Base-by-base conservation (phyloP, 768 basidiomycete species). In the Phylloporus arenicola region DNA sequence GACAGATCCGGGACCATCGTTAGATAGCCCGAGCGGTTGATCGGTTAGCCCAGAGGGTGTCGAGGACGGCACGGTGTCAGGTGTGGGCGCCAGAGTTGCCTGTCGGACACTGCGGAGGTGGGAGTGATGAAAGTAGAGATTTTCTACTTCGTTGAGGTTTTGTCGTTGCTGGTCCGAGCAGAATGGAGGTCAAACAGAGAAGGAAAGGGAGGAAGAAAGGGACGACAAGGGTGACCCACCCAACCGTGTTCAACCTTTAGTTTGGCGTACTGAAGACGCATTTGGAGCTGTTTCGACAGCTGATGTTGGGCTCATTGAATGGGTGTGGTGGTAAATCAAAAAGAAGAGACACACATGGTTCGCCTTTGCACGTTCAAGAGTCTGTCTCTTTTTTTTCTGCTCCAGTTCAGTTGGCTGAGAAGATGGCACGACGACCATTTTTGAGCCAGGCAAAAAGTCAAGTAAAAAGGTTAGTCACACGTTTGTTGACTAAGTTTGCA, bases 221-320 rank as follows among this genome's bases (percentile, higher is more conserved):
- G 7, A 10, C 6, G 14, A 52, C 43, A 19, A 30, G 6, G n/a
- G 41, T 5, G 3, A 71, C 81, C 37, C 63, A 87, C 86, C 87
- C 87, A 89, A 39, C 87, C 86, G 62, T 87, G 77, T 55, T 89
- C 86, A 43, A 89, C 86, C 62, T 89, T 89, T 51, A 89, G 71
- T 62, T 78, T 75, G 13, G 87, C 87, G 58, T 88, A 89, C 59
- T 85, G 86, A 16, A 89, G 71, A 22, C 87, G 78, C 68, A 86
- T 74, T 59, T 84, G 83, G 20, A 89, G 72, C 54, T 88, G 85
- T 54, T 83, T 75, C 3, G 82, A 82, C 24, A 88, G 74, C 87
- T 88, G 57, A 31, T 9, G 30, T 31, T 20, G 6, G 16, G 22
- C 17, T 33, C 47, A 17, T 48, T 48, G 47, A 42, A 34, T 12